Conservation (phyloP, 495 filamentous ascomycete species). For the Xylaria castorea region DNA sequence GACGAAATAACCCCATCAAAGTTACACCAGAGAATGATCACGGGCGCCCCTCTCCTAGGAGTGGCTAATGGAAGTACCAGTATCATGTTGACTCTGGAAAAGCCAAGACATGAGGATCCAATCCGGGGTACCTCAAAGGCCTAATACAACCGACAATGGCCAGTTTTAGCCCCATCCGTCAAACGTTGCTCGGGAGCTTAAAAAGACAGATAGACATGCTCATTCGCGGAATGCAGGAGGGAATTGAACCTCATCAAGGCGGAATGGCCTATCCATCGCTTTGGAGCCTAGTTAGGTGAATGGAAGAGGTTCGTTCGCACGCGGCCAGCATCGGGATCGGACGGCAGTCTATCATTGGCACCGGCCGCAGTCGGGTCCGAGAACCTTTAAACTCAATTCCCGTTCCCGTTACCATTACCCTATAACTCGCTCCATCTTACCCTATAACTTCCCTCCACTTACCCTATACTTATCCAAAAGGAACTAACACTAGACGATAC, state of each 20-base stretch:
- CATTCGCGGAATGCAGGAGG: background rate
- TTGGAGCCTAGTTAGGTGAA: background rate
- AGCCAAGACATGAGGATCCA: background rate
- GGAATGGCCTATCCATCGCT: background rate
- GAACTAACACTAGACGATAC: background rate
- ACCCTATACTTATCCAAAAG: constrained; percentile 29
- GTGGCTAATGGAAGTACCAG: background rate
- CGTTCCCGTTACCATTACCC: constrained; percentile 3
- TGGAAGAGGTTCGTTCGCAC: background rate
- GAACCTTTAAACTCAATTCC: background rate
- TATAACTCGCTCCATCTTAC: constrained; percentile 17
- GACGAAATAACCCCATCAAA: background rate
- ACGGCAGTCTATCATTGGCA: background rate
- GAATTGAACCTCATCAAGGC: background rate
- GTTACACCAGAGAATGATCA: constrained; percentile 4
- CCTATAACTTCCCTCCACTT: constrained; percentile 21
- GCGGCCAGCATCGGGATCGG: constrained; percentile 22
- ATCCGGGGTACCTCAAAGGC: background rate
- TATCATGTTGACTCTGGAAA: background rate
- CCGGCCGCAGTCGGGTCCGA: constrained; percentile 2
- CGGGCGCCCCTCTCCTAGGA: background rate
- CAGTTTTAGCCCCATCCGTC: background rate
- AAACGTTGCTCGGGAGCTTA: background rate
- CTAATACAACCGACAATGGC: constrained; percentile 8
- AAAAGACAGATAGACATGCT: background rate